Evolutionary conservation across 2,329 filamentous ascomycete species (phyloP), one percentile per base, ranked within the genome.

Genomic region (Colletotrichum chrysophilum): DNA sequence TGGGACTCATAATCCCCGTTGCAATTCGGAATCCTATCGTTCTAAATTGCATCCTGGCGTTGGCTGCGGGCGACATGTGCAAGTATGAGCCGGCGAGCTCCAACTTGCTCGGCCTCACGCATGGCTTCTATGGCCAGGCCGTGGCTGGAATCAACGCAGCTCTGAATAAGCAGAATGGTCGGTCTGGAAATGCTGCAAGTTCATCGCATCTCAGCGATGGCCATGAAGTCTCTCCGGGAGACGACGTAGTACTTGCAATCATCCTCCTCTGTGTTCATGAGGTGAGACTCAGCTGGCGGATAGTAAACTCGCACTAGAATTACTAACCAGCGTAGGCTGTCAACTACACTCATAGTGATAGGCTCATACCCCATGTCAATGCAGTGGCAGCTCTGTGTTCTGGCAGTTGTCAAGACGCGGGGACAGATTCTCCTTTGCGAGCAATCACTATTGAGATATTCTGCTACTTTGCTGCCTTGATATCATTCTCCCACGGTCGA

Each of bases 101-200:
- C 2, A 52, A 52, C 43, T 52, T 52, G 43, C n/a, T 52, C 4
- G 43, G 43, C 10, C 43, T 52, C 0, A 52, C 43, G 43, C 43
- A 52, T 52, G 43, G 43, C 43, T 52, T 52, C n/a, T 52, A 52
- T 6, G 43, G 43, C 5, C 43, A 52, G n/a, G 43, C 43, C 0
- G 43, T 52, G 43, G 43, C 43, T 4, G 43, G 43, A 13, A 52
- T 52, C 5, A 21, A 52, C 5, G 43, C 10, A 52, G n/a, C n/a
- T 13, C 12, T 52, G 43, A 52, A 4, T 52, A 52, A 21, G n/a
- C 43, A 52, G 10, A 21, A 52, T 7, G 43, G 21, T 13, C 10
- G 5, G n/a, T 24, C 43, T 7, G n/a, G 4, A 13, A 13, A 52
- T 13, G 1, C n/a, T 7, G n/a, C n/a, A 0, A 10, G 1, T 21